These are phyloP conservation scores for Spathaspora boniae DNA, from an alignment of 805 yeast genomes.

Conservation along the genomic window DNA sequence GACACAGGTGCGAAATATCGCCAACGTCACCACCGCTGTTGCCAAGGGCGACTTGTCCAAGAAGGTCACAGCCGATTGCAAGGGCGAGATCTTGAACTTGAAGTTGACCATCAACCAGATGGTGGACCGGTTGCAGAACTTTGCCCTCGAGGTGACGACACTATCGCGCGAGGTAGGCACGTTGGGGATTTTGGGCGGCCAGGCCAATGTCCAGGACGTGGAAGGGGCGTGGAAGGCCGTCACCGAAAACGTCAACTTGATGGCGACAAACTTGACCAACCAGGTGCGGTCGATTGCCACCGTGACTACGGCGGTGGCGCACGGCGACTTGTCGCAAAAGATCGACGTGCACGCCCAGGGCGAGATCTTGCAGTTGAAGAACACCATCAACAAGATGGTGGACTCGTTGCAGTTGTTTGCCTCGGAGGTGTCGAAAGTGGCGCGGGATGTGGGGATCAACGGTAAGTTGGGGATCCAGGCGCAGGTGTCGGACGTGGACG, in stretches of 20 bases:
- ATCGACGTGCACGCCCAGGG: conserved; percentile 90
- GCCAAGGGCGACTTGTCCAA: conserved; percentile 80
- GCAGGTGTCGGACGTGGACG: conserved; percentile 86
- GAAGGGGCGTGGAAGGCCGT: conserved; percentile 52
- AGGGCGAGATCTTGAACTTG: conserved; percentile 52
- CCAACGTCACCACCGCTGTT: conserved; percentile 84
- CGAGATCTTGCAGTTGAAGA: conserved; percentile 79
- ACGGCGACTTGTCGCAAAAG: conserved; percentile 82
- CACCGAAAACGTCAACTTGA: conserved; percentile 44
- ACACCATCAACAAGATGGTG: conserved; percentile 90
- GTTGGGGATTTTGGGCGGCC: conserved; percentile 47
- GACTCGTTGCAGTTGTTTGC: conserved; percentile 86
- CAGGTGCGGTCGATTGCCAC: conserved; percentile 88
- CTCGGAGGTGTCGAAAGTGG: conserved; percentile 83
- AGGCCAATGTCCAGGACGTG: conserved; percentile 48
- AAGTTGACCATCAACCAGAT: conserved; percentile 47
- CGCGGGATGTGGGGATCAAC: conserved; percentile 89
- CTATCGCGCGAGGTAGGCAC: conserved; percentile 47
- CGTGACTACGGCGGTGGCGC: conserved; percentile 89
- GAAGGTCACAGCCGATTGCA: conserved; percentile 82
- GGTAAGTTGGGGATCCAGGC: conserved; percentile 93
- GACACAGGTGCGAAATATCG: conserved; percentile 83
- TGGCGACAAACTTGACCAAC: conserved; percentile 53
- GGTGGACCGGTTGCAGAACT: conserved; percentile 50
- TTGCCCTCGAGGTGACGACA: conserved; percentile 45